phyloP scores from a whole-genome alignment of 129 eudicot genomes.

The Logfia minima region DNA sequence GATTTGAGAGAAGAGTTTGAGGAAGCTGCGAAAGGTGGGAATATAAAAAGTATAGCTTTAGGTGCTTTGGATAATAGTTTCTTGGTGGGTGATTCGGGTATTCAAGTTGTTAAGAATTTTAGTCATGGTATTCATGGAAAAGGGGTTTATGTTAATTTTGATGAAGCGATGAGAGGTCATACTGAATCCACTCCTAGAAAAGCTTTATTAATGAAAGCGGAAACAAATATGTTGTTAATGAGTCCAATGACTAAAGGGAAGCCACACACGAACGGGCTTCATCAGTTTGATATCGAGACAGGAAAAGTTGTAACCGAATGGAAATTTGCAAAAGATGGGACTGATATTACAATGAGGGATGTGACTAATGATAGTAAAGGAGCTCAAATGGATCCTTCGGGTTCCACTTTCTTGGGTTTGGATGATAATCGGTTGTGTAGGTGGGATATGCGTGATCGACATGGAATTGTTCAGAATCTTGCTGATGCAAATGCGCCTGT shows the following conservation, averaged over 20 bases:
- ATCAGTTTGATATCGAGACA: slow-evolving; percentile 87
- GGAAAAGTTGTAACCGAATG: slow-evolving; percentile 89
- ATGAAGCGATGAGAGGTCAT: slow-evolving; percentile 34
- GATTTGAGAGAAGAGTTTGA: slow-evolving; percentile 84
- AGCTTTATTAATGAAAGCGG: slow-evolving; percentile 88
- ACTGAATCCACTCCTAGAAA: slow-evolving; percentile 67
- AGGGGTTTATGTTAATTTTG: slow-evolving; percentile 86
- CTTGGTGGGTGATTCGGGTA: slow-evolving; percentile 73
- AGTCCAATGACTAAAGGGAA: slow-evolving; percentile 74
- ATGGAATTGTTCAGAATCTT: slow-evolving; percentile 88
- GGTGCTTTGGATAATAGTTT: slow-evolving; percentile 95
- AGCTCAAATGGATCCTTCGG: slow-evolving; percentile 92
- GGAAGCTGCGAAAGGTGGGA: slow-evolving; percentile 76
- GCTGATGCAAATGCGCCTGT: slow-evolving; percentile 77
- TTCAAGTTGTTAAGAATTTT: slow-evolving; percentile 92
- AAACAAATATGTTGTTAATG: slow-evolving; percentile 93
- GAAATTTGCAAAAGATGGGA: slow-evolving; percentile 96
- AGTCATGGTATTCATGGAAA: slow-evolving; percentile 92
- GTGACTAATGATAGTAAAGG: slow-evolving; percentile 86
- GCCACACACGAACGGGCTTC: slow-evolving; percentile 81
- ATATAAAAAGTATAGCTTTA: slow-evolving; percentile 83
- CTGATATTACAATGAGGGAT: slow-evolving; percentile 90
- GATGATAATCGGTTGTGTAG: slow-evolving; percentile 90
- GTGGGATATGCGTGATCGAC: slow-evolving; percentile 97
- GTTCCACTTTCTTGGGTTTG: slow-evolving; percentile 94